Percentiles rank a stretch among this genome's conserved stretches.
These are phyloP conservation scores for Penicillium sp. DNA, from an alignment of 2,329 filamentous ascomycete genomes.

Conservation along the genomic window DNA sequence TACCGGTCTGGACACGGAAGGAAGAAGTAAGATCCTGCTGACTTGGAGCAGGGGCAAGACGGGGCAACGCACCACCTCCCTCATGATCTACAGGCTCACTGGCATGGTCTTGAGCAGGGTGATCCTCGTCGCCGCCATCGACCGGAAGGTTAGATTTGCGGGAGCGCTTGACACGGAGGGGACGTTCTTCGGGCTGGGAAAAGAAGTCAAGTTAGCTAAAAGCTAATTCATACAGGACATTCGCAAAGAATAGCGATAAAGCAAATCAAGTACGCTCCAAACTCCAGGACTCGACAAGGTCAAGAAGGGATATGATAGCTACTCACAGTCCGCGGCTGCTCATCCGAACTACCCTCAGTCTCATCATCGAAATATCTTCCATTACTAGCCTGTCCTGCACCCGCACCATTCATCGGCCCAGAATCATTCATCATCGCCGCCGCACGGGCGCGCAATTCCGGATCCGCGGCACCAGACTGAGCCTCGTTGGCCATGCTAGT, in stretches of 20 bases:
- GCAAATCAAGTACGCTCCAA: background rate
- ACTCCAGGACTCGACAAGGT: background rate
- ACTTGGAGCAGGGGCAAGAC: conserved; percentile 35
- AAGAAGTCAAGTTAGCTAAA: background rate
- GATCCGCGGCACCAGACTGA: conserved; percentile 29
- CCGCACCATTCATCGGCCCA: conserved; percentile 24
- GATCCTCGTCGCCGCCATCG: conserved; percentile 28
- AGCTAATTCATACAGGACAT: background rate
- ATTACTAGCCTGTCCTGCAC: conserved; percentile 16
- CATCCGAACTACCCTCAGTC: conserved; percentile 46
- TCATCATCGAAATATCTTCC: conserved; percentile 41
- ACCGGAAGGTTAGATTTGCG: conserved; percentile 37
- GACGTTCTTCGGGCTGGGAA: conserved; percentile 47
- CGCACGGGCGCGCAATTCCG: conserved; percentile 40
- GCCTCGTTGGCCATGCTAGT: conserved; percentile 45
- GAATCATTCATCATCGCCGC: conserved; percentile 33
- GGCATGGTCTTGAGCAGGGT: conserved; percentile 20
- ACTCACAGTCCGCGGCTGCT: conserved; percentile 45
- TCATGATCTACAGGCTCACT: conserved; percentile 21
- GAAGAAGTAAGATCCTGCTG: conserved; percentile 41
- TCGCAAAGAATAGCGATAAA: background rate
- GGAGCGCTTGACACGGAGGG: conserved; percentile 46
- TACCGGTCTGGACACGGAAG: conserved; percentile 36
- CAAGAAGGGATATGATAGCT: background rate
- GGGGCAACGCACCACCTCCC: conserved; percentile 30